Base-by-base conservation (phyloP, 768 basidiomycete species). In the Leccinellum albellum region DNA sequence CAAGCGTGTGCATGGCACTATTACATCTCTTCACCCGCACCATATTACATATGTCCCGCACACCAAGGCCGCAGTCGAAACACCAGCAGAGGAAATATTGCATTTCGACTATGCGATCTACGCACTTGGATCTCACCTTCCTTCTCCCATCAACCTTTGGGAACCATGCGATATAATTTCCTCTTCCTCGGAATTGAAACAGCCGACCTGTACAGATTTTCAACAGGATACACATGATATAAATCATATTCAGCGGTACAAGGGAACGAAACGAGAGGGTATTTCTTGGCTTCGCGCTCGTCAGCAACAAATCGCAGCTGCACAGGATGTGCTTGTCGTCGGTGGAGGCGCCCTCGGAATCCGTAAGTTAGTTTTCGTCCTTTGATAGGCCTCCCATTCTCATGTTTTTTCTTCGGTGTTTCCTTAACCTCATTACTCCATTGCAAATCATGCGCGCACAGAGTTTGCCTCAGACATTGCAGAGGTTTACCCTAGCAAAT, bases 271-370 rank as follows among this genome's bases (percentile, higher is more conserved):
- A 66, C 21, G 64, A 0, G 80, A 80, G 55, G 79, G 78, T 0
- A 72, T 84, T 15, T 72, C 69, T 2, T 85, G 82, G 77, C 72
- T 87, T 44, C 74, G 73, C 57, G 67, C 72, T n/a, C 76, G 77
- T 54, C 86, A 87, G 63, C 65, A 66, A 31, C 67, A 72, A 4
- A 75, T 89, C 50, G 70, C 78, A 52, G 69, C 66, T 3, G 77
- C 84, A 0, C 71, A 67, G 1, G 80, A 76, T 42, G 76, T 90
- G 4, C 77, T 89, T 7, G 78, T 89, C 14, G 79, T 89, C 3
- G 88, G 89, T 2, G 88, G 86, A 12, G 88, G 89, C 1, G 85
- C 88, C 1, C 78, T 89, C 9, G 88, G 88, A 3, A 82, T 89
- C 26, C 85, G 86, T 87, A 66, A 62, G 83, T 77, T 26, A 24